Evolutionary conservation across 495 filamentous ascomycete genomes (phyloP).

Genomic region (Neurospora sp.): DNA sequence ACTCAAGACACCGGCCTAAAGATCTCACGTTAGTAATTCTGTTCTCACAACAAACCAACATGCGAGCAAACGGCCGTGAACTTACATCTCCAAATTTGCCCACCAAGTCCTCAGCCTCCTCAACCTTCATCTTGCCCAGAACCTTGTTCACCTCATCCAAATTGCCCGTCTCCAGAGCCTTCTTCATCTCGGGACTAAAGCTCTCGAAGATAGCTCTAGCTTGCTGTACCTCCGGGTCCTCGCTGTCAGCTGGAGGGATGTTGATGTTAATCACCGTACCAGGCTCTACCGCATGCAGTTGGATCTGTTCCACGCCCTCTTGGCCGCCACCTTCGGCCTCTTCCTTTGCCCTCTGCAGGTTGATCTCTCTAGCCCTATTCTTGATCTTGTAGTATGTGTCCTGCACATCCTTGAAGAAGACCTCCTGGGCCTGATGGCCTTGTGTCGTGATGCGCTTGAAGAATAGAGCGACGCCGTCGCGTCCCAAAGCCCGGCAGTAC

Average conservation of each 20-base stretch:
- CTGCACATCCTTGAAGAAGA: constrained; percentile 89
- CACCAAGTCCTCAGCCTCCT: constrained; percentile 86
- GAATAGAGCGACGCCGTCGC: constrained; percentile 83
- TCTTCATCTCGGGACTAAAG: constrained; percentile 70
- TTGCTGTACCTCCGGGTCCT: constrained; percentile 53
- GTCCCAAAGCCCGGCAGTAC: constrained; percentile 83
- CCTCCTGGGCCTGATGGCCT: constrained; percentile 79
- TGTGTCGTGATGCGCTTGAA: constrained; percentile 93
- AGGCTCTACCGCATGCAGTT: constrained; percentile 91
- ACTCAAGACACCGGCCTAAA: constrained; percentile 74
- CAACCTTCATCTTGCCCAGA: constrained; percentile 78
- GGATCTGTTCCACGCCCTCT: constrained; percentile 87
- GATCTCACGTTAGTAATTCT: constrained; percentile 2
- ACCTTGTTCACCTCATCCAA: constrained; percentile 95
- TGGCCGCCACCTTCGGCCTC: constrained; percentile 42
- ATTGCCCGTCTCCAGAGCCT: constrained; percentile 72
- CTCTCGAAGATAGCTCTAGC: constrained; percentile 68
- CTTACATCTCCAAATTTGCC: constrained; percentile 65
- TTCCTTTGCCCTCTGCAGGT: constrained; percentile 51
- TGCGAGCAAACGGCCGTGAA: constrained; percentile 1
- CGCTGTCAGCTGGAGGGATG: constrained; percentile 55
- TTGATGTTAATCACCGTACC: constrained; percentile 86
- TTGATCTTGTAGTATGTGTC: constrained; percentile 76
- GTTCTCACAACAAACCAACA: neutral
- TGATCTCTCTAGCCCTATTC: constrained; percentile 66